These are phyloP conservation scores for Emergomyces pasteurianus DNA, from an alignment of 2,329 filamentous ascomycete species.

Conservation along the genomic window DNA sequence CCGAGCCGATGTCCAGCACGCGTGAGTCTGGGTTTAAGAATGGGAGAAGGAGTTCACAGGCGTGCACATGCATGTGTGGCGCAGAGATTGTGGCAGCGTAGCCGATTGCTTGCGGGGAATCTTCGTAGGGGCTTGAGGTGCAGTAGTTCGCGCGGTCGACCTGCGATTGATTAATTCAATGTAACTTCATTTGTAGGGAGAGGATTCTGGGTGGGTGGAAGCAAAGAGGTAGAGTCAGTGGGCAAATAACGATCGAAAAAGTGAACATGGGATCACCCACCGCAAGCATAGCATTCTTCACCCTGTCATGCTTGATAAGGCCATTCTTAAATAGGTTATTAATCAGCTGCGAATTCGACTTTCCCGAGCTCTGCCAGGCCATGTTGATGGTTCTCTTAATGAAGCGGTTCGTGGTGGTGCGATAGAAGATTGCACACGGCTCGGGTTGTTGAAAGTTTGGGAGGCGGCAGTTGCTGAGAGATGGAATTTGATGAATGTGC, in stretches of 20 bases:
- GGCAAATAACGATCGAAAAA: neutral
- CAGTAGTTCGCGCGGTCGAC: constrained; percentile 84
- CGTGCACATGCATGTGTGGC: constrained; percentile 60
- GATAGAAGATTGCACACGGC: neutral
- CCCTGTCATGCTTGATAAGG: constrained; percentile 59
- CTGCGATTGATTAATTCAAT: constrained; percentile 29
- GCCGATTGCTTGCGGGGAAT: constrained; percentile 58
- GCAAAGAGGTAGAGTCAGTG: neutral
- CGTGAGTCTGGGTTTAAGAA: constrained; percentile 43
- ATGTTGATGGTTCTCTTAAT: constrained; percentile 39
- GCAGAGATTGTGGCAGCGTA: constrained; percentile 58
- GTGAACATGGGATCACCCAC: constrained; percentile 32
- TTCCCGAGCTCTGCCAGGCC: constrained; percentile 81
- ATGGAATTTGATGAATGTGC: neutral
- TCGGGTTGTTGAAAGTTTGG: neutral
- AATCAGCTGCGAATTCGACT: constrained; percentile 61
- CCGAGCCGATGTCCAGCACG: constrained; percentile 63
- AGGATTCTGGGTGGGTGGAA: neutral
- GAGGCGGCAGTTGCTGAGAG: neutral
- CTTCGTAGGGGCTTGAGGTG: constrained; percentile 57
- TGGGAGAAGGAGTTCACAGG: constrained; percentile 50
- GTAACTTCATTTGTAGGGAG: neutral
- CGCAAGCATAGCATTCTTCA: constrained; percentile 68
- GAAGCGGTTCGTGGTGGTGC: neutral
- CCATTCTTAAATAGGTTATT: constrained; percentile 61